Base-by-base conservation (phyloP, 176 grass and related monocot species). In the Pontederia crassipes region DNA sequence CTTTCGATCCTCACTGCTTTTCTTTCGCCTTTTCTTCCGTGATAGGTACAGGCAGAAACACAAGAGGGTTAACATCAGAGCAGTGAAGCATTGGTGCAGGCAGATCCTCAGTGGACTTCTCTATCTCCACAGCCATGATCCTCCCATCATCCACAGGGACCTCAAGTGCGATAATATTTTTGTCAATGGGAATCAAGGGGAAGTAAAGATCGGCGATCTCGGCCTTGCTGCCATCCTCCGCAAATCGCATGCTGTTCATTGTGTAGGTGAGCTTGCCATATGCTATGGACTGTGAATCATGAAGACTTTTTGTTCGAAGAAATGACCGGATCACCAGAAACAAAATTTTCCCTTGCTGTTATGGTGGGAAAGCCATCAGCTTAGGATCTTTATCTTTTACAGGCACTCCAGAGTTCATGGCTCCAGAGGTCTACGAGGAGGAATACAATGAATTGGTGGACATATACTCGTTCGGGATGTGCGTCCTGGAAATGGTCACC, bases 81-180 rank as follows among this genome's bases (percentile, higher is more conserved):
- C 93, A 27, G 87, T 98, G 63, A 98, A 98, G 87, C 82, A 86
- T 72, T 92, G 93, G 93, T 98, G 93, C 65, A 69, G 84, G 63
- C 93, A 98, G 70, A 92, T 98, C 57, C 67, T 98, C 10, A 88
- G 66, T 47, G 93, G 87, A 51, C 72, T 98, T 61, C 73, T 87
- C 13, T 92, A 98, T 61, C 76, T 98, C 11, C 93, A 98, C 74
- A 79, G 81, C 61, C 93, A 98, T 40, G 69, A 98, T 69, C 93
- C 93, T 0, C 93, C 93, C 3, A 92, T 98, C 65, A 98, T 98
- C 74, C 93, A 98, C 54, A 74, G 93, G 64, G 93, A 98, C 71
- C 84, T 98, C 64, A 98, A 98, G 79, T 98, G 93, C 3, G 93
- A 98, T 61, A 98, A 98, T 65, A 86, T 98, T 52, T 98, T 98